Evolutionary conservation across 2,329 filamentous ascomycete genomes (phyloP), one percentile per base, ranked within the genome.

Genomic region (Cyphellophora europaea): DNA sequence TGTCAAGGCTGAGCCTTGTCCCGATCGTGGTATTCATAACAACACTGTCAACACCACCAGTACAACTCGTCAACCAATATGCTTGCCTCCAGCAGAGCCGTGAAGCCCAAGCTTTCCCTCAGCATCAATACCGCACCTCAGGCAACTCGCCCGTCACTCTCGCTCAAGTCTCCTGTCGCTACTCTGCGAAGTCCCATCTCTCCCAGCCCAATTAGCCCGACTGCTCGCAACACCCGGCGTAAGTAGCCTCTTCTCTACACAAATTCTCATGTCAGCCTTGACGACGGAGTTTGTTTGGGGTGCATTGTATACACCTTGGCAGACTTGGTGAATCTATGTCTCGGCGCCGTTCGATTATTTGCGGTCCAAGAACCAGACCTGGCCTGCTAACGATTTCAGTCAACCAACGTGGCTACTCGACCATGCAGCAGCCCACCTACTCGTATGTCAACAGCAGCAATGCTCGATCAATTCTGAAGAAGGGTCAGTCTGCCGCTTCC

Each of bases 401-500:
- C 27, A 58, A 56, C 41, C 51, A 55, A 32, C 48, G 52, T 10
- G 54, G 54, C n/a, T 59, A 61, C 48, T 58, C 60, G 12, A 56
- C 59, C 11, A 42, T 61, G 29, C 54, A 63, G 25, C 56, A 52
- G 33, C 48, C 60, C 14, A 53, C 51, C 18, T 65, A 63, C 43
- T 45, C 53, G 17, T 68, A 68, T 45, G 51, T 49, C 42, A 66
- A 67, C 48, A 53, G 56, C 13, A 59, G 62, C 46, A 56, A 58
- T 1, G 57, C 61, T 14, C 65, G 65, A 51, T 62, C 63, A 45
- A 67, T 68, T 36, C 57, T 67, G 37, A 67, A 67, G 55, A 66
- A 65, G 49, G 49, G 33, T n/a, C 27, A 28, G 6, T 31, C 34
- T 37, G 51, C 3, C 30, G 35, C 38, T 37, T 32, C 27, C 11